Conservation (phyloP, 78 protist genomes). For the Emiliania huxleyi region DNA sequence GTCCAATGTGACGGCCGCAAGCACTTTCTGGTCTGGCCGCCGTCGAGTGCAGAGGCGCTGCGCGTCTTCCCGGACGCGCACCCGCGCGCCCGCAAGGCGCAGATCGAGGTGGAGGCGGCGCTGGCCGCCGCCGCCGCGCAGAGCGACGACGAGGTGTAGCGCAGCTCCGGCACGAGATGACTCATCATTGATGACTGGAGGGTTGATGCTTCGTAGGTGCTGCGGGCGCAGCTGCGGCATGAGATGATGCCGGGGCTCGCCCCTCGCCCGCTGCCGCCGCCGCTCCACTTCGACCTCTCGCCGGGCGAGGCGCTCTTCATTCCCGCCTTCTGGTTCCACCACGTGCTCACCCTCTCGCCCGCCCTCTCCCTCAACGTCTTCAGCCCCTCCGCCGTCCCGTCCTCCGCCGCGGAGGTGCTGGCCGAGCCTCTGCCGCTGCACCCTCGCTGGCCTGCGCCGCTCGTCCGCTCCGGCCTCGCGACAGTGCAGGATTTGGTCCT, state of each 20-base stretch:
- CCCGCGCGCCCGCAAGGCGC: conserved; percentile 13
- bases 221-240: background rate
- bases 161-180: background rate
- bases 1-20: background rate
- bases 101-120: background rate
- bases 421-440: background rate
- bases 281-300: background rate
- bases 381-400: background rate
- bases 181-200: too few species aligned
- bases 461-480: background rate
- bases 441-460: background rate
- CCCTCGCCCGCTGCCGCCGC: background rate
- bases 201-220: too few species aligned
- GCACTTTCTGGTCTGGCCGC: background rate
- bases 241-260: background rate
- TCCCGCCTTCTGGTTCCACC: conserved; percentile 3
- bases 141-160: background rate
- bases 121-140: background rate
- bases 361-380: background rate
- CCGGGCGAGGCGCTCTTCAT: background rate
- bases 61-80: background rate
- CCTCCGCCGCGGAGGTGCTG: background rate
- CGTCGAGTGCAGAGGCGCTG: background rate
- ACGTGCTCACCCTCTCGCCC: background rate
- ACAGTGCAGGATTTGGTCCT: background rate